Conservation (phyloP, 768 basidiomycete genomes). For the Leucogyrophana mollusca region DNA sequence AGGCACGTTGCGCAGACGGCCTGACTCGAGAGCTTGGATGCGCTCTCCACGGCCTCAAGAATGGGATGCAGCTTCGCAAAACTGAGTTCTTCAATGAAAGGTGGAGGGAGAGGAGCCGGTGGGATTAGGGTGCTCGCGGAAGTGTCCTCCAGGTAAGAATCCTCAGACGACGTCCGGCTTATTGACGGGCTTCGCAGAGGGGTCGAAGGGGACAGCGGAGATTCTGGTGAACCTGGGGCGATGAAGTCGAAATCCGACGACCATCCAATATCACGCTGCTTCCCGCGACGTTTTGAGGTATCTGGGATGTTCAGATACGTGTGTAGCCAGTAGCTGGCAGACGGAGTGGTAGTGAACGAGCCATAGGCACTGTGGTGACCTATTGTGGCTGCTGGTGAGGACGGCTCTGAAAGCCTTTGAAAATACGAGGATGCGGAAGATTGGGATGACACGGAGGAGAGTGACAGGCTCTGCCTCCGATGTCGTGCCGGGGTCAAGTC, state of each 20-base stretch:
- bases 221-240: slow-evolving; percentile 23
- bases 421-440: slow-evolving; percentile 23
- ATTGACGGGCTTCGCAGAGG: slow-evolving; percentile 36
- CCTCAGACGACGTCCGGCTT: slow-evolving; percentile 37
- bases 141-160: slow-evolving; percentile 9
- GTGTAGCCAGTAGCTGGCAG: slow-evolving; percentile 31
- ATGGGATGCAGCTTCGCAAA: slow-evolving; percentile 37
- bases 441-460: slow-evolving; percentile 20
- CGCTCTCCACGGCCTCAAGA: slow-evolving; percentile 48
- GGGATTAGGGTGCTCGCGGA: slow-evolving; percentile 12
- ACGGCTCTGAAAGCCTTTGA: slow-evolving; percentile 18
- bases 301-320: slow-evolving; percentile 17
- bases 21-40: slow-evolving; percentile 47
- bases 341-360: slow-evolving; percentile 38
- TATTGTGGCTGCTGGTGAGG: slow-evolving; percentile 19
- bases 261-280: slow-evolving; percentile 1
- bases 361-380: slow-evolving; percentile 30
- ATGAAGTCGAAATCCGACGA: slow-evolving; percentile 16
- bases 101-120: slow-evolving; percentile 10
- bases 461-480: slow-evolving; percentile 19
- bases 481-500: slow-evolving; percentile 4
- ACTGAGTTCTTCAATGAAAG: slow-evolving; percentile 17
- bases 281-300: slow-evolving; percentile 4
- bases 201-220: slow-evolving; percentile 20
- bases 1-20: slow-evolving; percentile 51